phyloP scores from a whole-genome alignment of 495 filamentous ascomycete species.

The Choiromyces venosus region DNA sequence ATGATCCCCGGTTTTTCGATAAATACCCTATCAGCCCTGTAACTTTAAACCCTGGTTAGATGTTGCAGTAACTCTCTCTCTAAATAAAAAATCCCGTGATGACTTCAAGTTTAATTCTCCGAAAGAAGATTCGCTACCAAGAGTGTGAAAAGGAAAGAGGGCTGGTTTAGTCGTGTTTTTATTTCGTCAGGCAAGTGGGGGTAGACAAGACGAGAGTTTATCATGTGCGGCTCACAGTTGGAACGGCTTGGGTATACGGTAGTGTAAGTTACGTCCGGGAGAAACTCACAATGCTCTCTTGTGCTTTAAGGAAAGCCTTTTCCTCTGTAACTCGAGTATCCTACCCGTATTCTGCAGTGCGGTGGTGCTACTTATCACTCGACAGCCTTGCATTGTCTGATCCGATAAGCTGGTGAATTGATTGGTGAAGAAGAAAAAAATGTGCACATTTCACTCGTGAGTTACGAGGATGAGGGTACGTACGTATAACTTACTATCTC shows the following conservation, averaged over 20 bases:
- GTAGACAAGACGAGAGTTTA: background rate
- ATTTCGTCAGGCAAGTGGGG: background rate
- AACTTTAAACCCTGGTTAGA: background rate
- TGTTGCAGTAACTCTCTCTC: background rate
- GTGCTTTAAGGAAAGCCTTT: background rate
- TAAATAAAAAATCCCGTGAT: background rate
- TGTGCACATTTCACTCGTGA: no score
- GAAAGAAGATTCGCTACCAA: background rate
- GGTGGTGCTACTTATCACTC: background rate
- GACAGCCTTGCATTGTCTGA: background rate
- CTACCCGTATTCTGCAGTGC: background rate
- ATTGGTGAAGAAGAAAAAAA: background rate
- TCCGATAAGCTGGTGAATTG: background rate
- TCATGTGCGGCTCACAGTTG: background rate
- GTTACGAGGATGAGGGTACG: no score
- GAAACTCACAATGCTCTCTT: no score
- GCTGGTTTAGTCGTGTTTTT: background rate
- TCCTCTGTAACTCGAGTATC: no score
- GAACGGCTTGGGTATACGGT: background rate
- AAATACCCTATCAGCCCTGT: background rate
- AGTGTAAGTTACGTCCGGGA: background rate
- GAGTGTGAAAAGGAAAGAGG: background rate
- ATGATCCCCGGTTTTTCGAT: background rate
- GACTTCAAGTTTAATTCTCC: background rate
- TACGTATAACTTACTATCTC: no score